Evolutionary conservation across 176 grass and related monocot species (phyloP), one percentile per base, ranked within the genome.

Genomic region (Otatea glauca): DNA sequence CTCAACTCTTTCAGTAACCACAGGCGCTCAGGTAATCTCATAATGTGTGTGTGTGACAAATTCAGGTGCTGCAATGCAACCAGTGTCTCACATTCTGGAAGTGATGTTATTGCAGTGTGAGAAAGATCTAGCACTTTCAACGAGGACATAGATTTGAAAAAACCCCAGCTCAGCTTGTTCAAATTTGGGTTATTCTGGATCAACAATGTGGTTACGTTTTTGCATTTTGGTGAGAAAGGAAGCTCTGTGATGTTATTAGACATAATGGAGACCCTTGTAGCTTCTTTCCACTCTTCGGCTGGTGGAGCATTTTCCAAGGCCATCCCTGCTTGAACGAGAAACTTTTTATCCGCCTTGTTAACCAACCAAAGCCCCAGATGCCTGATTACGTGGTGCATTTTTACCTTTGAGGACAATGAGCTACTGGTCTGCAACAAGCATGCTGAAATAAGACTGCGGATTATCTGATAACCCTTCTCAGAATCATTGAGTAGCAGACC

Each of bases 81-180:
- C 70, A 94, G 43, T 51, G 78, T 13, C 11, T 90, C 83, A 76
- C 84, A 90, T 76, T 88, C 82, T 29, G 92, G 90, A 71, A 94
- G 85, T 9, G 78, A 59, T 20, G 83, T 82, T 53, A 97, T 92
- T 69, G 85, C 72, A 51, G 94, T 97, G 60, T 88, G 65, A 17
- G 94, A 97, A 79, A 97, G 94, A 72, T 97, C 94, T 4, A 97
- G 92, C 24, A 92, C 94, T 73, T 68, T 94, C 78, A 97, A 91
- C 10, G 77, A 79, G 0, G 88, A 72, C 88, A 92, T 90, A 45
- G 12, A 89, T 48, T 24, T 89, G 55, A 97, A 94, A 76, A 97
- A 92, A 5, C 42, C 65, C 42, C 58, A 49, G 49, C 83, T 45
- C 27, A 97, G 81, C 25, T 67, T 90, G 60, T 84, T 68, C 61